Base-by-base conservation (phyloP, 116 monocot species). In the Zostera marina region DNA sequence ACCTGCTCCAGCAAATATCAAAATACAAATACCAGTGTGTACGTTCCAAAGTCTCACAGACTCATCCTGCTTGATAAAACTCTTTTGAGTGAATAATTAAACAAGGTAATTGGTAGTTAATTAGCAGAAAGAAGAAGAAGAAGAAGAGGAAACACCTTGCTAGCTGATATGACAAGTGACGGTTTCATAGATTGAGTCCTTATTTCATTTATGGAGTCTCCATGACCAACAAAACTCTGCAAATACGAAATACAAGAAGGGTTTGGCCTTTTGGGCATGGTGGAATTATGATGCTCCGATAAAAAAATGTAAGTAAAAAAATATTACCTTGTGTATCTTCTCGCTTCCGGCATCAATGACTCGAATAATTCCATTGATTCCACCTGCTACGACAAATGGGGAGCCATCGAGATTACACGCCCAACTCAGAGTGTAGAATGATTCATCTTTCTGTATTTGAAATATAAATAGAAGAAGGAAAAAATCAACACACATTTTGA, bases 1-100 rank as follows among this genome's bases (percentile, higher is more conserved):
- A 52, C 96, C 96, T 55, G 89, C 77, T 63, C 96, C 96, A 54
- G 96, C 89, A 74, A 96, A 96, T 70, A 96, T 76, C 70, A 96
- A 70, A 71, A 96, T 80, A 65, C 96, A 96, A n/a, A 96, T 83
- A 44, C 96, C 96, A 9, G 89, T 89, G 40, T 96, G 88, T 13
- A 89, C 78, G 72, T 96, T 96, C 96, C 96, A 96, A 39, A 96
- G 69, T 44, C 89, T 71, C 56, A 96, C 82, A 17, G 96, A 89
- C 64, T 94, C 94, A 70, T 96, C 96, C 96, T 96, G 66, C 41
- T 46, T 23, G 22, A 42, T 10, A 51, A 39, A 44, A 24, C 21
- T 49, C 4, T 7, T 20, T 53, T 55, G 44, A 58, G 17, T 11
- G n/a, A 44, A 56, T 26, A 21, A 58, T 47, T 51, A 44, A 1